phyloP scores from a whole-genome alignment of 495 filamentous ascomycete genomes.

The Xylaria grammica region DNA sequence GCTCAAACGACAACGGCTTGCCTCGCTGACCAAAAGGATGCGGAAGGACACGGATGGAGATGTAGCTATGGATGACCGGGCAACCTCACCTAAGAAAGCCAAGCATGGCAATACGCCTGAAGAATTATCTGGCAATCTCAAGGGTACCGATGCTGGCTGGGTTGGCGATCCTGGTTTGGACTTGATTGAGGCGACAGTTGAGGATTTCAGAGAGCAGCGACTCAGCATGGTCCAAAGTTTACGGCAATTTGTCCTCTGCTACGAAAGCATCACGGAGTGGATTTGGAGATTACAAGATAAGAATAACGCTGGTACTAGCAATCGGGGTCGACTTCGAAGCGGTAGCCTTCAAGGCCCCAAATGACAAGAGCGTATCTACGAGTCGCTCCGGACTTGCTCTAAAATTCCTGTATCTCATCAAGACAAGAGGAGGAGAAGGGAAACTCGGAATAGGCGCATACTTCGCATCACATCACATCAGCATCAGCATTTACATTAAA shows the following conservation, averaged over 20 bases:
- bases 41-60: conserved; percentile 48
- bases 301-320: conserved; percentile 46
- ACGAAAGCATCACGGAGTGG: conserved; percentile 95
- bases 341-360: conserved; percentile 33
- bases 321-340: conserved; percentile 36
- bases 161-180: conserved; percentile 66
- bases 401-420: not conserved
- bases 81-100: conserved; percentile 5
- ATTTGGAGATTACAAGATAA: conserved; percentile 52
- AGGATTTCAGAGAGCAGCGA: conserved; percentile 85
- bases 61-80: conserved; percentile 41
- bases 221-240: conserved; percentile 97
- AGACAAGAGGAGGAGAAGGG: not conserved
- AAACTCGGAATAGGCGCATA: not conserved
- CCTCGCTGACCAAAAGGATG: conserved; percentile 34
- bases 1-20: conserved; percentile 76
- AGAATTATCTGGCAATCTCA: conserved; percentile 3
- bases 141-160: conserved; percentile 47
- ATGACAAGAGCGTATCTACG: conserved; percentile 7
- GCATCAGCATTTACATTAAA: conserved; percentile 32
- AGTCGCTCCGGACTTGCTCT: not conserved
- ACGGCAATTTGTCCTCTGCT: conserved; percentile 93
- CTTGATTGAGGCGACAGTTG: conserved; percentile 81
- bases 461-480: conserved; percentile 1
- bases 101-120: conserved; percentile 17